Conservation (phyloP, 2,329 filamentous ascomycete genomes). For the Sporothrix humicola region DNA sequence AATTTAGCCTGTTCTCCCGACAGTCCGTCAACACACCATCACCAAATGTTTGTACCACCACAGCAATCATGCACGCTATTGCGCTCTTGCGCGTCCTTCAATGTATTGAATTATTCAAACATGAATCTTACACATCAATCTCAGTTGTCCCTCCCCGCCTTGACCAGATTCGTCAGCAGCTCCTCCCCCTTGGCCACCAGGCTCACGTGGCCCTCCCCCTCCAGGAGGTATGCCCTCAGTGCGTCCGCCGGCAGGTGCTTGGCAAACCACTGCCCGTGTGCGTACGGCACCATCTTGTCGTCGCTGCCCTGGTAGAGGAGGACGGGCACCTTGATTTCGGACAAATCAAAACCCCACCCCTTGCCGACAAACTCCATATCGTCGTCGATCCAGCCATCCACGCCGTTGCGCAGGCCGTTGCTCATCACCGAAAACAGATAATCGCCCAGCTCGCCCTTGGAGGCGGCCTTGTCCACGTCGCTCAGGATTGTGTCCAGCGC, state of each 20-base stretch:
- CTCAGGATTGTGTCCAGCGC: constrained; percentile 14
- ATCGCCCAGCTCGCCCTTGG: neutral
- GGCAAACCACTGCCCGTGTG: constrained; percentile 21
- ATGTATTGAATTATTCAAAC: too few species aligned
- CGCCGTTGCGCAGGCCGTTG: constrained; percentile 9
- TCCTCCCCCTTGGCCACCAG: constrained; percentile 24
- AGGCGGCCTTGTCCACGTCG: constrained; percentile 9
- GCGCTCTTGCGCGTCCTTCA: neutral
- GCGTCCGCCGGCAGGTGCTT: constrained; percentile 1
- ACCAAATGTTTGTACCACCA: too few species aligned
- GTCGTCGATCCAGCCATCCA: constrained; percentile 28
- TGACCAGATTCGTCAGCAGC: constrained; percentile 11
- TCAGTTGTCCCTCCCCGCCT: neutral
- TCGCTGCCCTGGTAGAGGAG: constrained; percentile 27
- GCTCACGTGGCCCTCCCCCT: constrained; percentile 27
- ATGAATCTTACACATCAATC: too few species aligned
- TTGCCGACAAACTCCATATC: constrained; percentile 12
- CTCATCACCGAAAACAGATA: neutral
- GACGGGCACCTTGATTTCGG: constrained; percentile 20
- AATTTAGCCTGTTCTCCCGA: neutral
- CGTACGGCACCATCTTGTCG: constrained; percentile 25
- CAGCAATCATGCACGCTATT: too few species aligned
- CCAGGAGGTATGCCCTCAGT: constrained; percentile 2
- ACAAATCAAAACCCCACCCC: constrained; percentile 4
- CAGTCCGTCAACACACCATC: neutral